phyloP scores from a whole-genome alignment of 2,329 filamentous ascomycete genomes.

The Exophiala sp. region DNA sequence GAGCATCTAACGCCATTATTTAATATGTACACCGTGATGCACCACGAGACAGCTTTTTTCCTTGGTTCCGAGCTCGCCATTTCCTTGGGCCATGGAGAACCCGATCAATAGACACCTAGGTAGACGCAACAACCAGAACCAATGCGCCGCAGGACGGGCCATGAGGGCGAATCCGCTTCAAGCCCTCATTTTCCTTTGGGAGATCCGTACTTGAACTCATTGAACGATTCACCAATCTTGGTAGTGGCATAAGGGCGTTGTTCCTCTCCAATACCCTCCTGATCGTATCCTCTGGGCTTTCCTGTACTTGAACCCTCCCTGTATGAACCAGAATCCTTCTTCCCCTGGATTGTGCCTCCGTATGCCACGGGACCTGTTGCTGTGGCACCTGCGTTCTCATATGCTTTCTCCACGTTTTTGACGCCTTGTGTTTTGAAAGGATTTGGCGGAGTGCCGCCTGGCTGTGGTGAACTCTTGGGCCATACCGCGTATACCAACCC shows the following conservation, averaged over 20 bases:
- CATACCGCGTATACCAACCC: conserved; percentile 11
- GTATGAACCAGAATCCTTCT: conserved; percentile 9
- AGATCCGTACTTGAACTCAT: conserved; percentile 20
- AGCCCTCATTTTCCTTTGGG: conserved; percentile 16
- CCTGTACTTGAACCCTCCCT: conserved; percentile 15
- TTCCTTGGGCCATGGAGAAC: too few species aligned
- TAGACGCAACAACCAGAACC: too few species aligned
- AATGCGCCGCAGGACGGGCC: background rate
- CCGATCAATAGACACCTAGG: too few species aligned
- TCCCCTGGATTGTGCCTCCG: conserved; percentile 26
- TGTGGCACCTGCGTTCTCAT: conserved; percentile 24
- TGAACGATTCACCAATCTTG: conserved; percentile 14
- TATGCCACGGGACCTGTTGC: conserved; percentile 26
- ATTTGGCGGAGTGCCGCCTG: conserved; percentile 7
- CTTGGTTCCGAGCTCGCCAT: background rate
- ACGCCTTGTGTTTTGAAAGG: conserved; percentile 21
- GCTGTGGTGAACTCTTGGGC: conserved; percentile 11
- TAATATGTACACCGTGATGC: too few species aligned
- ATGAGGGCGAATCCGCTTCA: conserved; percentile 25
- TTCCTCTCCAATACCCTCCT: conserved; percentile 18
- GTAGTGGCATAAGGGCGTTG: conserved; percentile 10
- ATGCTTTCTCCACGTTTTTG: conserved; percentile 26
- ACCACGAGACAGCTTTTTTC: background rate
- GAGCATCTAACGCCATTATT: too few species aligned
- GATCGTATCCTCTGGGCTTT: conserved; percentile 12